These are phyloP conservation scores for Fusarium austroafricanum DNA, from an alignment of 2,329 filamentous ascomycete genomes.

Conservation along the genomic window DNA sequence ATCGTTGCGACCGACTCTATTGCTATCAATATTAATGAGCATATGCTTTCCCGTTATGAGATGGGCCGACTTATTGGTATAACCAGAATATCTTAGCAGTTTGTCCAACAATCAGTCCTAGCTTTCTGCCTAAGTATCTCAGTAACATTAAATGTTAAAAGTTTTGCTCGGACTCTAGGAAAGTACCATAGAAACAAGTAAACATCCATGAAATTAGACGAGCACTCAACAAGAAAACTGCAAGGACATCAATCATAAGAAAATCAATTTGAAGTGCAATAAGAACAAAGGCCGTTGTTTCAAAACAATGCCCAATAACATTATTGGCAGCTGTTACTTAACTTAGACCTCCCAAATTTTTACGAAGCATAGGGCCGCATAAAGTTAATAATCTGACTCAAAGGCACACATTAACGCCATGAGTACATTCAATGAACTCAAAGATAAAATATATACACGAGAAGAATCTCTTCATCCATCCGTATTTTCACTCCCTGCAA, in stretches of 20 bases:
- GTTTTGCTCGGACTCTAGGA: background rate
- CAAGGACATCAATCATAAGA: background rate
- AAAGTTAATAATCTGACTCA: background rate
- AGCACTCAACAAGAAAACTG: background rate
- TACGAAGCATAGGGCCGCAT: background rate
- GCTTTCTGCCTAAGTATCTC: too few species aligned
- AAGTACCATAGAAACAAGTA: background rate
- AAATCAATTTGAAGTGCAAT: too few species aligned
- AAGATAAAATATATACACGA: background rate
- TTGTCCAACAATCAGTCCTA: too few species aligned
- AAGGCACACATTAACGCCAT: background rate
- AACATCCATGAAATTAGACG: background rate
- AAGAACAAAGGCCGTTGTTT: too few species aligned
- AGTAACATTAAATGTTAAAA: background rate
- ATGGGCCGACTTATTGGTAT: background rate
- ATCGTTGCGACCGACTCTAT: background rate
- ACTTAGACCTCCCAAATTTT: background rate
- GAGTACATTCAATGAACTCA: background rate
- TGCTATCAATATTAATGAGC: background rate
- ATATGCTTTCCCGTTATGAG: background rate
- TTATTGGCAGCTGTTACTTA: background rate
- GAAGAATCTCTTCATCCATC: background rate
- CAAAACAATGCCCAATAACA: background rate
- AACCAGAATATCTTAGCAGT: background rate
- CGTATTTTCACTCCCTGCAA: constrained; percentile 3